Evolutionary conservation across 1,284 basidiomycete genomes (phyloP).

Genomic region (Mycena citricolor): DNA sequence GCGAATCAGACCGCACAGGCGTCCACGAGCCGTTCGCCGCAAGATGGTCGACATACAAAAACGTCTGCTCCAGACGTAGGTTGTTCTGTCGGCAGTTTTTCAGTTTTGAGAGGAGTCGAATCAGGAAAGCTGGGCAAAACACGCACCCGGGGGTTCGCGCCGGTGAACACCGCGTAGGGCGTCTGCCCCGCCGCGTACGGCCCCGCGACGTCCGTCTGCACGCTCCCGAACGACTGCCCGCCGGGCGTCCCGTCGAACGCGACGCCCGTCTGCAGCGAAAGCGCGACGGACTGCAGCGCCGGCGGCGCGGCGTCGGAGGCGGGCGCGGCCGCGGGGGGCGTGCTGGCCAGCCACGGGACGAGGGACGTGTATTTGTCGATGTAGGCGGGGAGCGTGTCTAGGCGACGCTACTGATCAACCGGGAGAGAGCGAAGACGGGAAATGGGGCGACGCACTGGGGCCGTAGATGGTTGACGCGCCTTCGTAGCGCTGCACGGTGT

Average conservation of each 20-base stretch:
- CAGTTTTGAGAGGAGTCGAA: slow-evolving; percentile 7
- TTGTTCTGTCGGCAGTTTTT: slow-evolving; percentile 59
- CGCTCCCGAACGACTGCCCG: slow-evolving; percentile 63
- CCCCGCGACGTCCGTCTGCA: slow-evolving; percentile 59
- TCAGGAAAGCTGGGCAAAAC: slow-evolving; percentile 2
- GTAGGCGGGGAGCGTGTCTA: slow-evolving; percentile 76
- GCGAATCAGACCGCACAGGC: slow-evolving; percentile 70
- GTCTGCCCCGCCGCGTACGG: slow-evolving; percentile 59
- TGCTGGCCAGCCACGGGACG: slow-evolving; percentile 60
- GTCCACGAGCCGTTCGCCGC: slow-evolving; percentile 50
- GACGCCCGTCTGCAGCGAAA: slow-evolving; percentile 67
- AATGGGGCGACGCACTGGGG: slow-evolving; percentile 49
- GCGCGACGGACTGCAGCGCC: slow-evolving; percentile 65
- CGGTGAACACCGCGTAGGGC: slow-evolving; percentile 67
- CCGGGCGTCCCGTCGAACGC: slow-evolving; percentile 59
- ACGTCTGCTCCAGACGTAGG: slow-evolving; percentile 71
- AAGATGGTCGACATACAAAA: slow-evolving; percentile 65
- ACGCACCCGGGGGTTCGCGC: slow-evolving; percentile 75
- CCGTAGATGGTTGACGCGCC: slow-evolving; percentile 82
- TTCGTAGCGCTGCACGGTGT: slow-evolving; percentile 76
- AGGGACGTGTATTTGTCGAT: slow-evolving; percentile 74
- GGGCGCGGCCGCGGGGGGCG: slow-evolving; percentile 41
- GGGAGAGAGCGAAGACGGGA: slow-evolving; percentile 1
- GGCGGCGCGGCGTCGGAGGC: slow-evolving; percentile 63
- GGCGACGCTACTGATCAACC: slow-evolving; percentile 9